phyloP scores from a whole-genome alignment of 1,284 basidiomycete genomes.

The Bothia castanella region DNA sequence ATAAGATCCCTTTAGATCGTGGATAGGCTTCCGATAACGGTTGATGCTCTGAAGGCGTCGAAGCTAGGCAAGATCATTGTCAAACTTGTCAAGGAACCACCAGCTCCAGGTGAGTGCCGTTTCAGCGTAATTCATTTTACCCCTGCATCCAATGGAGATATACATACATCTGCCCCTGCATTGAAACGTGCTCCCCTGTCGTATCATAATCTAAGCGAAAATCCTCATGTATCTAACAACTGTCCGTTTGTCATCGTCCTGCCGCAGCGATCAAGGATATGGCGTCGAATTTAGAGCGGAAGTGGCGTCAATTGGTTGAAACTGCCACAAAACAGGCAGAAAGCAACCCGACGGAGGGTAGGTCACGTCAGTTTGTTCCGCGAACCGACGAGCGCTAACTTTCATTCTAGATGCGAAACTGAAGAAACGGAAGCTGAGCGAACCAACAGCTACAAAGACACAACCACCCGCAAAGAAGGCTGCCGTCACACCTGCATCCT shows the following conservation, averaged over 20 bases:
- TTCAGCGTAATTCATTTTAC: constrained; percentile 19
- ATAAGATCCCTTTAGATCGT: constrained; percentile 53
- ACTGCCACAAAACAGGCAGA: constrained; percentile 43
- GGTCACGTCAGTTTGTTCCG: constrained; percentile 53
- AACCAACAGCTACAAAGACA: constrained; percentile 44
- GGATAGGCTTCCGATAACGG: constrained; percentile 70
- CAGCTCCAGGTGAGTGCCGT: constrained; percentile 60
- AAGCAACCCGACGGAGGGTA: constrained; percentile 58
- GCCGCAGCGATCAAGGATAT: constrained; percentile 83
- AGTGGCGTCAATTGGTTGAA: constrained; percentile 65
- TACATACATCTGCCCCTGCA: constrained; percentile 27
- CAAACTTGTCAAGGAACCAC: constrained; percentile 65
- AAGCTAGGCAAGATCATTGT: constrained; percentile 75
- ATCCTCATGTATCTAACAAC: constrained; percentile 69
- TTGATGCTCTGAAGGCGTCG: constrained; percentile 61
- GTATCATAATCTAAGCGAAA: constrained; percentile 37
- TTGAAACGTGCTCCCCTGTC: constrained; percentile 29
- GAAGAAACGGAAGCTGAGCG: constrained; percentile 69
- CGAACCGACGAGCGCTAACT: constrained; percentile 26
- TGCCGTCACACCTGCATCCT: constrained; percentile 43
- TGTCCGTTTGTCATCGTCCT: constrained; percentile 38
- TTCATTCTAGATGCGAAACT: constrained; percentile 47
- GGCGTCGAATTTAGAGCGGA: constrained; percentile 77
- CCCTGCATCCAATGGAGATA: constrained; percentile 26
- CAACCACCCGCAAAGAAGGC: constrained; percentile 62